phyloP scores from a whole-genome alignment of 2,329 filamentous ascomycete genomes.

The Fonsecaea nubica region DNA sequence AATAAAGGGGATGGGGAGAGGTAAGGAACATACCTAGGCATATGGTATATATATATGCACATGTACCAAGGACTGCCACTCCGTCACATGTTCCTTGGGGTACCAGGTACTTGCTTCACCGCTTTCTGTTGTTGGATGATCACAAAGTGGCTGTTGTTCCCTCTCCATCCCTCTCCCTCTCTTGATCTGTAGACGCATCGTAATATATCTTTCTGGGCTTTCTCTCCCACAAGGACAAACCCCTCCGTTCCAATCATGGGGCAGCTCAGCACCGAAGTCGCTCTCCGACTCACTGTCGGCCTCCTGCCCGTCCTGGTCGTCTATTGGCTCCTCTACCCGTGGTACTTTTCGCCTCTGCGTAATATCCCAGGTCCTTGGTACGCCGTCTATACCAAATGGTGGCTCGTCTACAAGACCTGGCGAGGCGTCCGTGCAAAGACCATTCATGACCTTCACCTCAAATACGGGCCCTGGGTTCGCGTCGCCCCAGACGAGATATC shows the following conservation, averaged over 20 bases:
- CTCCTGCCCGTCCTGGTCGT: slow-evolving; percentile 13
- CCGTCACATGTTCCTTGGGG: not conserved
- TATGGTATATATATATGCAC: not conserved
- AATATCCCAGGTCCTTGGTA: slow-evolving; percentile 17
- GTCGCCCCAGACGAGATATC: slow-evolving; percentile 19
- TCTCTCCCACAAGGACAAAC: too few relatives aligned
- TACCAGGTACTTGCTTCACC: slow-evolving; percentile 11
- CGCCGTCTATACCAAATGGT: slow-evolving; percentile 18
- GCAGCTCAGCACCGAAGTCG: slow-evolving; percentile 1
- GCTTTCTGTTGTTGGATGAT: slow-evolving; percentile 6
- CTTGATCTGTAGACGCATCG: not conserved
- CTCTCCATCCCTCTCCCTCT: not conserved
- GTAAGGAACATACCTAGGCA: not conserved
- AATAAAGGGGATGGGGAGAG: not conserved
- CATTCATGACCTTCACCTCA: slow-evolving; percentile 19
- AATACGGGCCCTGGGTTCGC: slow-evolving; percentile 16
- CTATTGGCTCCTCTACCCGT: slow-evolving; percentile 19
- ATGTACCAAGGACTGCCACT: not conserved
- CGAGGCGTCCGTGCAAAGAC: slow-evolving; percentile 17
- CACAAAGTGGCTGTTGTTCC: not conserved
- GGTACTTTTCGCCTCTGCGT: slow-evolving; percentile 17
- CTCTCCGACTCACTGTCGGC: not conserved
- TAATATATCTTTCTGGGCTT: not conserved
- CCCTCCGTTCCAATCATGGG: not conserved
- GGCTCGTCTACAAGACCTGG: slow-evolving; percentile 21